Conservation (phyloP, 1,139 yeast species). For the Protomyces macrosporus region DNA sequence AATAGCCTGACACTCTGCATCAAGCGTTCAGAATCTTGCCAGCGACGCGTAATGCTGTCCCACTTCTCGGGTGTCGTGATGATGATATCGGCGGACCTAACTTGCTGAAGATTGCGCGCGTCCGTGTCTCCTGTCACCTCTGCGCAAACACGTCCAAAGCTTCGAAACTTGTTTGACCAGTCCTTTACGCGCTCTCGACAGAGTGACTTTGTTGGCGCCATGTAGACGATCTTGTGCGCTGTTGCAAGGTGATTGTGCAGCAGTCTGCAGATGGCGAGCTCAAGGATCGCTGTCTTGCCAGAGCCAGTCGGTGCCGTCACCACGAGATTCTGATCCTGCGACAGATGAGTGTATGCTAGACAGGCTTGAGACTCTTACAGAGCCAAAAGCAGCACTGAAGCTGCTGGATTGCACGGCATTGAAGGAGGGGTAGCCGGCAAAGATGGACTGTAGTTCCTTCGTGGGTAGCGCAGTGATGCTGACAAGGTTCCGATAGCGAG, state of each 20-base stretch:
- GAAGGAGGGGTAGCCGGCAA: conserved; percentile 36
- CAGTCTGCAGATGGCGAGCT: conserved; percentile 47
- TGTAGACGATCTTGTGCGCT: conserved; percentile 44
- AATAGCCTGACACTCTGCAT: conserved; percentile 44
- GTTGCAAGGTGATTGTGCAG: conserved; percentile 34
- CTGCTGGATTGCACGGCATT: conserved; percentile 51
- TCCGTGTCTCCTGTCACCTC: conserved; percentile 49
- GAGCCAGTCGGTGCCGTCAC: conserved; percentile 55
- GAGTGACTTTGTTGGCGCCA: conserved; percentile 54
- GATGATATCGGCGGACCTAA: conserved; percentile 46
- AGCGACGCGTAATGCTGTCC: conserved; percentile 50
- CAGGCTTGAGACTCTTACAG: not conserved
- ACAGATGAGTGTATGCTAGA: not conserved
- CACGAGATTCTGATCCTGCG: conserved; percentile 43
- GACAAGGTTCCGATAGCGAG: not conserved
- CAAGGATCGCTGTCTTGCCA: conserved; percentile 54
- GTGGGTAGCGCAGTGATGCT: not conserved
- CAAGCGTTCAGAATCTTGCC: conserved; percentile 45
- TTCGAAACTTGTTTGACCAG: conserved; percentile 45
- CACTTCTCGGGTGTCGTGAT: conserved; percentile 57
- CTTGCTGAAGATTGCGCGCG: conserved; percentile 43
- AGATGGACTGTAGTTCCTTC: not conserved
- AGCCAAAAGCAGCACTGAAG: conserved; percentile 41
- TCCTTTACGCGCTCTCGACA: conserved; percentile 40
- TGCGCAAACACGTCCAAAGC: conserved; percentile 43